These are phyloP conservation scores for Phycomyces blakesleeanus DNA, from an alignment of 192 early-diverging fungal species.

Conservation along the genomic window DNA sequence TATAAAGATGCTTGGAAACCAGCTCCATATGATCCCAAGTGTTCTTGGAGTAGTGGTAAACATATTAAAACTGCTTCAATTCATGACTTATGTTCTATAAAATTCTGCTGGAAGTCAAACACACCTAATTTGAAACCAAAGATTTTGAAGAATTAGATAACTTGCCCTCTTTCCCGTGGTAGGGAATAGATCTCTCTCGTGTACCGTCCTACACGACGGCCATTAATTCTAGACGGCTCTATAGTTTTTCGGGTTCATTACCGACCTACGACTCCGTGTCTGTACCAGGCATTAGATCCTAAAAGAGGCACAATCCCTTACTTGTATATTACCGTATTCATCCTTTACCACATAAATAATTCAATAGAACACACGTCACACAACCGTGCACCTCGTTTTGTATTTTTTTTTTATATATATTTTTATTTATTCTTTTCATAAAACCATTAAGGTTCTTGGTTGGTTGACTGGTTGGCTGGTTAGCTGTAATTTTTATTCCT, in stretches of 20 bases:
- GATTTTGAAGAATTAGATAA: not conserved
- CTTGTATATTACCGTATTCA: not conserved
- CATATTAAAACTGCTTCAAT: conserved; percentile 16
- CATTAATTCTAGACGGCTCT: conserved; percentile 18
- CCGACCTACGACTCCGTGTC: conserved; percentile 29
- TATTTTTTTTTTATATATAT: too few relatives aligned
- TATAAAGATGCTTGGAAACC: conserved; percentile 33
- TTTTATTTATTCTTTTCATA: too few relatives aligned
- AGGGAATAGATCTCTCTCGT: conserved; percentile 29
- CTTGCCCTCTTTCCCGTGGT: conserved; percentile 11
- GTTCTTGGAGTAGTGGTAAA: conserved; percentile 13
- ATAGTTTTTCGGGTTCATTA: conserved; percentile 22
- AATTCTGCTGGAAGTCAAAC: conserved; percentile 22
- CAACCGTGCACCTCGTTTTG: too few relatives aligned
- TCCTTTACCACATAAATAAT: too few relatives aligned
- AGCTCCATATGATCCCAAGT: conserved; percentile 27
- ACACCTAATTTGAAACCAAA: not conserved
- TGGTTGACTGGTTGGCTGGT: too few relatives aligned
- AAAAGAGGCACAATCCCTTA: not conserved
- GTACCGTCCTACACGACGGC: conserved; percentile 36
- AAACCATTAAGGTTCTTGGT: too few relatives aligned
- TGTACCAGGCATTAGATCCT: conserved; percentile 17
- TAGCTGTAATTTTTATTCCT: too few relatives aligned
- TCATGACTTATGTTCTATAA: conserved; percentile 7
- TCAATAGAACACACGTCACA: too few relatives aligned